phyloP scores from a whole-genome alignment of 176 grass and related monocot genomes.

The Lolium rigidum region DNA sequence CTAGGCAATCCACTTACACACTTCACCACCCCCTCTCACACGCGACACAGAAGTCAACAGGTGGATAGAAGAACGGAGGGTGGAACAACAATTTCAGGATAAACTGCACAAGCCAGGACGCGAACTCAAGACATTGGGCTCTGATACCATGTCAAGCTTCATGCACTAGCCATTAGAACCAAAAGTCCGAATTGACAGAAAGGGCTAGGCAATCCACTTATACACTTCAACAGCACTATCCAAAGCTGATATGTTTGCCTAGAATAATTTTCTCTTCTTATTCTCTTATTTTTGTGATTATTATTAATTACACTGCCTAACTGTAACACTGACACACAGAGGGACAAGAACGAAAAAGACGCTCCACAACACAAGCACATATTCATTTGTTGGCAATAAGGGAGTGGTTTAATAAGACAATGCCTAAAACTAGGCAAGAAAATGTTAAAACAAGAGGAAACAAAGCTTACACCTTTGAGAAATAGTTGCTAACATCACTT shows the following conservation, averaged over 20 bases:
- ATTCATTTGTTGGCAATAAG: neutral
- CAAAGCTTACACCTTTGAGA: conserved; percentile 69
- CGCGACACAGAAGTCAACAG: too few species aligned
- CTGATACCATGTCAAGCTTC: too few species aligned
- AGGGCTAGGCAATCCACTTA: too few species aligned
- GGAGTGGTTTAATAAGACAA: conserved; percentile 16
- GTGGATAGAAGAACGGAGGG: too few species aligned
- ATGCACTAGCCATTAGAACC: too few species aligned
- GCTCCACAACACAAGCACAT: neutral
- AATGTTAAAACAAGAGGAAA: neutral
- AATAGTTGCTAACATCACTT: conserved; percentile 80
- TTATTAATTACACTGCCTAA: neutral
- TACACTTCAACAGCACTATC: neutral
- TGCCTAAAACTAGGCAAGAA: conserved; percentile 5
- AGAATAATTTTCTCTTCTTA: neutral
- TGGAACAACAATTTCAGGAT: too few species aligned
- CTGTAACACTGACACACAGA: neutral
- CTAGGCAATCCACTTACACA: too few species aligned
- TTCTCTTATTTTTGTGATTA: conserved; percentile 24
- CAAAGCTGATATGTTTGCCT: conserved; percentile 3
- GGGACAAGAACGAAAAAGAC: neutral
- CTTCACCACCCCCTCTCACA: too few species aligned
- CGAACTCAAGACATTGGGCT: too few species aligned
- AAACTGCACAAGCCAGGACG: too few species aligned
- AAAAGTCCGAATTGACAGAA: too few species aligned